Conservation (phyloP, 345 rosid species). For the Gossypium ekmanianum region DNA sequence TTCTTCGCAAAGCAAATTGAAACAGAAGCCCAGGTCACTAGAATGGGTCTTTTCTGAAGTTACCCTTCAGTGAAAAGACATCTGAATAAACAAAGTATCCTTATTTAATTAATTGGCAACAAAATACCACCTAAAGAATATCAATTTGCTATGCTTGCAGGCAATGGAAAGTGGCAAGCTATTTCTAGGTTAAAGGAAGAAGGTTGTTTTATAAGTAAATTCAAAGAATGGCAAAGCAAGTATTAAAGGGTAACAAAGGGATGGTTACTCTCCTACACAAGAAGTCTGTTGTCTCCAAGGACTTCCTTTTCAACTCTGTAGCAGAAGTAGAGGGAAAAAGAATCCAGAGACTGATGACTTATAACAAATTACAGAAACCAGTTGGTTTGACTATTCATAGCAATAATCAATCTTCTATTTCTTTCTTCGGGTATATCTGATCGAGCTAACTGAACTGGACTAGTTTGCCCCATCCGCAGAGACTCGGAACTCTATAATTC, state of each 20-base stretch:
- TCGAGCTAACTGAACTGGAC: background rate
- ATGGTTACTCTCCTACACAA: too few relatives aligned
- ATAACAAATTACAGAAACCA: background rate
- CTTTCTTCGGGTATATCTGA: background rate
- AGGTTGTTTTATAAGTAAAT: background rate
- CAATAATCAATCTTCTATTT: background rate
- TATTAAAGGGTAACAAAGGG: too few relatives aligned
- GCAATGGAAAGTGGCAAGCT: background rate
- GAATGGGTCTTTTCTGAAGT: background rate
- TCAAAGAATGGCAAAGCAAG: background rate
- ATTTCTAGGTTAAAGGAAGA: background rate
- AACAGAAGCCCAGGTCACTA: background rate
- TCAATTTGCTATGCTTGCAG: background rate
- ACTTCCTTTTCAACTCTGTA: too few relatives aligned
- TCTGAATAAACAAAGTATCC: background rate
- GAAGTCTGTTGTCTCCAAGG: too few relatives aligned
- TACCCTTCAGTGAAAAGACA: background rate
- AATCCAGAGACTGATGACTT: background rate
- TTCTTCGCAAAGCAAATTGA: background rate
- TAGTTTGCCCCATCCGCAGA: background rate
- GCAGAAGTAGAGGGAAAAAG: too few relatives aligned
- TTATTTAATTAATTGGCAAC: background rate
- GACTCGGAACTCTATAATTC: background rate
- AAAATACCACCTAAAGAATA: background rate
- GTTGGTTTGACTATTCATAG: background rate